A percentile compares a stretch with the other conserved stretches of the same genome.
Conservation (phyloP, 1,139 yeast species). For the Candida tropicalis region DNA sequence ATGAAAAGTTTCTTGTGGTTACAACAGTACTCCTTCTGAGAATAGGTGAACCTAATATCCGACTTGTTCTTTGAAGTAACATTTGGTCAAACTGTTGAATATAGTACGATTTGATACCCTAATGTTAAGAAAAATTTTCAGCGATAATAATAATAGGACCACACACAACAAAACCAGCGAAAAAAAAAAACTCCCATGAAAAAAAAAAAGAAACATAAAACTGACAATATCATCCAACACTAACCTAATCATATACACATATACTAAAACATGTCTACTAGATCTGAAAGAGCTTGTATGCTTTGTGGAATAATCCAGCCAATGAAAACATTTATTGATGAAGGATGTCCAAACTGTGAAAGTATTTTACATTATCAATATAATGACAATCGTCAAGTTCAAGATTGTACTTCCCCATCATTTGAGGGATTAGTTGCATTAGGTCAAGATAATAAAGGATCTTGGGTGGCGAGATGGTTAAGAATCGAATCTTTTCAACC, state of each 20-base stretch:
- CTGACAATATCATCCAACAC: neutral
- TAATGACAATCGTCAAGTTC: conserved; percentile 79
- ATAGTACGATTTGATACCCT: neutral
- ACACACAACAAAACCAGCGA: conserved; percentile 1
- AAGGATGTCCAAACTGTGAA: conserved; percentile 98
- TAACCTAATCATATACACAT: conserved; percentile 3
- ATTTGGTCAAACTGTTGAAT: neutral
- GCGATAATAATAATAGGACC: neutral
- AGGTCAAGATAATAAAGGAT: conserved; percentile 74
- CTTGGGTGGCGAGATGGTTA: conserved; percentile 98
- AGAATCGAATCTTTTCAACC: conserved; percentile 88
- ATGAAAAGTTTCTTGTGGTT: conserved; percentile 14
- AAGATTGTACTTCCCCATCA: conserved; percentile 94
- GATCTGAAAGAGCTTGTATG: conserved; percentile 95
- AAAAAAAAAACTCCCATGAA: conserved; percentile 4
- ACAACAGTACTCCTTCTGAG: neutral
- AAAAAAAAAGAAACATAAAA: neutral
- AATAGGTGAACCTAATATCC: neutral
- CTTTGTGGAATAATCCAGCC: conserved; percentile 92
- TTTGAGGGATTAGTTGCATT: conserved; percentile 95
- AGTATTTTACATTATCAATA: conserved; percentile 77
- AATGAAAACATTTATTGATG: conserved; percentile 67
- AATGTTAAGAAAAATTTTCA: conserved; percentile 1
- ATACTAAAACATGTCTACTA: conserved; percentile 47
- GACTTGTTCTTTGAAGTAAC: conserved; percentile 1